Evolutionary conservation across 1,284 basidiomycete species (phyloP).

Genomic region (Mycosarcoma maydis): DNA sequence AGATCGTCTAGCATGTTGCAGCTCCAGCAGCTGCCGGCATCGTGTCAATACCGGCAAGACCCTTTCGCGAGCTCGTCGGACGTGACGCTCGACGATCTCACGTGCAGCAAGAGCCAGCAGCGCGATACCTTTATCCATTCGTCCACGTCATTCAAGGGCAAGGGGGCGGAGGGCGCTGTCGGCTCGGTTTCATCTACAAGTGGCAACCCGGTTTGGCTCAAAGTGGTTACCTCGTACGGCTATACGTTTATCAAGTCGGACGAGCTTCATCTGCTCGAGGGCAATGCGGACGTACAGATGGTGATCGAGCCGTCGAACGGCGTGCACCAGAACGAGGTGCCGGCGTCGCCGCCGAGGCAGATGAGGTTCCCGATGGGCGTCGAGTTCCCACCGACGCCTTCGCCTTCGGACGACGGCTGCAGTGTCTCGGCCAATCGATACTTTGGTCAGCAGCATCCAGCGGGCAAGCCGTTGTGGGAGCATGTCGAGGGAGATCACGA

Average conservation of each 20-base stretch:
- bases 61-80: slow-evolving; percentile 42
- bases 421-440: slow-evolving; percentile 14
- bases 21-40: slow-evolving; percentile 8
- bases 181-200: slow-evolving; percentile 3
- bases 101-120: background rate
- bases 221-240: slow-evolving; percentile 47
- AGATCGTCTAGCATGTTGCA: slow-evolving; percentile 19
- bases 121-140: slow-evolving; percentile 43
- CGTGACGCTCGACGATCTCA: slow-evolving; percentile 37
- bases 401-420: slow-evolving; percentile 40
- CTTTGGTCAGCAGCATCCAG: slow-evolving; percentile 23
- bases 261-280: slow-evolving; percentile 38
- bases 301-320: slow-evolving; percentile 30
- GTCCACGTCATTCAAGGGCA: slow-evolving; percentile 24
- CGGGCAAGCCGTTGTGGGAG: slow-evolving; percentile 36
- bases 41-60: slow-evolving; percentile 10
- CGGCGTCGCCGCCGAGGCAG: slow-evolving; percentile 31
- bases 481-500: slow-evolving; percentile 40
- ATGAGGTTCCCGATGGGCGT: slow-evolving; percentile 38
- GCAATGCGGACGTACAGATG: slow-evolving; percentile 47
- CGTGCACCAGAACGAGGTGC: slow-evolving; percentile 31
- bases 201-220: slow-evolving; percentile 45
- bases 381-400: slow-evolving; percentile 45
- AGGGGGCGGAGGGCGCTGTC: slow-evolving; percentile 6
- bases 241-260: slow-evolving; percentile 48